Evolutionary conservation across 73 alveolate species (phyloP), one percentile per base, ranked within the genome.

Genomic region (Paramecium sonneborni): DNA sequence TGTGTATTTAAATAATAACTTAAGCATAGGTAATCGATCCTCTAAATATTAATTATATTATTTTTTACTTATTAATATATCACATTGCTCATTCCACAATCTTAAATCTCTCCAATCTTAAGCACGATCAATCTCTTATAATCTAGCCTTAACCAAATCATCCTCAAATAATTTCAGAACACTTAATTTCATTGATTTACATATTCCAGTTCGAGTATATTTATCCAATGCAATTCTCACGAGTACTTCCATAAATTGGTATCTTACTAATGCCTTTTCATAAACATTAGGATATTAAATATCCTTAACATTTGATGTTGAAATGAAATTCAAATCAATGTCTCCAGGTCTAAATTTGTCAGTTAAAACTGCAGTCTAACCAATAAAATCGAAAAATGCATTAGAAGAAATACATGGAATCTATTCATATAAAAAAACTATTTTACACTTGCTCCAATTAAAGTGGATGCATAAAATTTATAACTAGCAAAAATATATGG

Each of bases 171-270:
- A 18, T 38, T 62, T 82, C 26, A 37, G 37, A 23, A 88, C 74
- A 15, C 88, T 46, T 41, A 56, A 21, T 43, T 88, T 28, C 38
- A 58, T 58, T 69, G 94, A 43, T 38, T 76, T 39, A 41, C 85
- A 91, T n/a, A 92, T 44, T 39, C 87, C 86, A 1, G 87, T 52
- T 52, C 93, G 55, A 28, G 67, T 39, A 82, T 91, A 93, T 38
- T 90, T 93, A 92, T 93, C 96, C 7, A 68, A 12, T 1, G 96
- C 96, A 92, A 93, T 92, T 92, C 96, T 74, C 24, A 89, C 95
- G 23, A 93, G 32, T 28, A 93, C 93, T 84, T 93, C 96, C 74
- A 93, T 85, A 55, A 88, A 93, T 56, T 93, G 85, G 92, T 91
- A 92, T 48, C 96, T 57, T 24, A 88, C 93, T 55, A 93, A 76